These are phyloP conservation scores for Oryza australiensis DNA, from an alignment of 176 grass and related monocot species.

Conservation along the genomic window DNA sequence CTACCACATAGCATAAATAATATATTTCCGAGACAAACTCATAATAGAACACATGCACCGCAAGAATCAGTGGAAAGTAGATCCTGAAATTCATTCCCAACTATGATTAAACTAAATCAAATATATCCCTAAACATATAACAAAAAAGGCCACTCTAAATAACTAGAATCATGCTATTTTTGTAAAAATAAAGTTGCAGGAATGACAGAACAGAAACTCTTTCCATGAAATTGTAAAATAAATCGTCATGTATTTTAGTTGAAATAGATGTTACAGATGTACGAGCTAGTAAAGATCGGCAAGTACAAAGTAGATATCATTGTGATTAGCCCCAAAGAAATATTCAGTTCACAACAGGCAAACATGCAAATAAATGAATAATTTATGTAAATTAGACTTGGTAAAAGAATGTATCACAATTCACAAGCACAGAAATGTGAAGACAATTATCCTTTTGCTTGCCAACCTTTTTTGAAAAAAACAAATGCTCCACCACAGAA, in stretches of 20 bases:
- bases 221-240: conserved; percentile 15
- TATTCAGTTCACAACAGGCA: not conserved
- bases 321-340: not conserved
- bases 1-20: not conserved
- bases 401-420: not conserved
- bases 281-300: not conserved
- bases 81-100: conserved; percentile 12
- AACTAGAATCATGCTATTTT: not conserved
- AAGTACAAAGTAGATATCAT: conserved; percentile 21
- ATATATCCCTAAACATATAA: conserved; percentile 1
- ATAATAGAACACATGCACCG: not conserved
- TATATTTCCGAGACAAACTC: not conserved
- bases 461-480: not conserved
- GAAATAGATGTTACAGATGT: conserved; percentile 2
- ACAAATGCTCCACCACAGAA: not conserved
- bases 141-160: conserved; percentile 3
- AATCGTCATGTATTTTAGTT: not conserved
- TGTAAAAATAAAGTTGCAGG: not conserved
- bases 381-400: not conserved
- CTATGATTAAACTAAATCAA: not conserved
- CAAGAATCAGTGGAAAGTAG: conserved; percentile 4
- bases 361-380: conserved; percentile 8
- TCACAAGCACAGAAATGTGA: conserved; percentile 9
- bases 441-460: conserved; percentile 12
- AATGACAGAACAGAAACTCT: not conserved